Percentiles rank a stretch among this genome's conserved stretches.
These are phyloP conservation scores for Fistulinella prunicolor DNA, from an alignment of 768 basidiomycete species.

Conservation along the genomic window DNA sequence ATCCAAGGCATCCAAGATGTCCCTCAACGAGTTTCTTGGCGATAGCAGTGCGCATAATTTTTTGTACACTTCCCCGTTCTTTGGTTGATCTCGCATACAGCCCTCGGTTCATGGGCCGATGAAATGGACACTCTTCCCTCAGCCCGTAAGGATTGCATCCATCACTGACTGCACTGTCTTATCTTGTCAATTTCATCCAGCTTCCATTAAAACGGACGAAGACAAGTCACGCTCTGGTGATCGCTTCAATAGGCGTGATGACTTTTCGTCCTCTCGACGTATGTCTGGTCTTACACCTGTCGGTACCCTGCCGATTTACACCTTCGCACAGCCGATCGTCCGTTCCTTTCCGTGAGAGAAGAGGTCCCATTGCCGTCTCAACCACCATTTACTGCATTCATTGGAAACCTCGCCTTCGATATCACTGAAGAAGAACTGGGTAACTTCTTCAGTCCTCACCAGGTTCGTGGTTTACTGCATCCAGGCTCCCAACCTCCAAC, in stretches of 20 bases:
- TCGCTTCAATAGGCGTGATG: constrained; percentile 58
- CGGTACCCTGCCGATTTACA: constrained; percentile 9
- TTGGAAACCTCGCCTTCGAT: constrained; percentile 95
- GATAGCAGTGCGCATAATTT: constrained; percentile 62
- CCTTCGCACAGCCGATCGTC: constrained; percentile 50
- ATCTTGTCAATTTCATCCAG: constrained; percentile 36
- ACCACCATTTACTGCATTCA: constrained; percentile 94
- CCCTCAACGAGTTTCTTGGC: constrained; percentile 88
- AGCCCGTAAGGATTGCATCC: constrained; percentile 67
- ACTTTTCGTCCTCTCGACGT: constrained; percentile 64
- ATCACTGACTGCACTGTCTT: constrained; percentile 6
- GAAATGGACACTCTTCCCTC: constrained; percentile 94
- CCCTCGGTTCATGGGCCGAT: constrained; percentile 95
- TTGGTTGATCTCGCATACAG: constrained; percentile 37
- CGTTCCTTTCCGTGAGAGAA: constrained; percentile 63
- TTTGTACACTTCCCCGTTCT: constrained; percentile 11
- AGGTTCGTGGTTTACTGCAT: constrained; percentile 40
- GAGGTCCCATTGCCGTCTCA: constrained; percentile 94
- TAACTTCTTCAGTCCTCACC: constrained; percentile 67
- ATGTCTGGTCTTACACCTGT: constrained; percentile 27
- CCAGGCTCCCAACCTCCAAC: background rate
- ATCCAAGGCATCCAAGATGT: constrained; percentile 83
- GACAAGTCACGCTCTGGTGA: constrained; percentile 54
- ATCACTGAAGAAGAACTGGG: constrained; percentile 80
- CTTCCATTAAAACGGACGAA: constrained; percentile 67